Conservation (phyloP, 257 asterid genomes). For the Solanum virginianum region DNA sequence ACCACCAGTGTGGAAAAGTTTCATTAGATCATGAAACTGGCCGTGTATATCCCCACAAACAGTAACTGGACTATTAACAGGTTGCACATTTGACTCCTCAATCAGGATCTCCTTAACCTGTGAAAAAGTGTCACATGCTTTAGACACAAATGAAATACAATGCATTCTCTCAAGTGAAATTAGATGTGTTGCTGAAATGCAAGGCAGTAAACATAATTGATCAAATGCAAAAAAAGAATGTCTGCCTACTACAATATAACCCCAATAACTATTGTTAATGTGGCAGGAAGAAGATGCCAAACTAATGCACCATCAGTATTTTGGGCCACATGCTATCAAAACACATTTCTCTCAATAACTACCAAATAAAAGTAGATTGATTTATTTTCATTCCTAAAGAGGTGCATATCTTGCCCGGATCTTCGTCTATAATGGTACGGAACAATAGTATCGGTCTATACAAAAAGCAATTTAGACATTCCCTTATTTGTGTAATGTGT, state of each 20-base stretch:
- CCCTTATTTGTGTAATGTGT: not conserved
- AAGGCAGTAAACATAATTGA: not conserved
- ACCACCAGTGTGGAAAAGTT: slow-evolving; percentile 98
- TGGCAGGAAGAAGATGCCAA: not conserved
- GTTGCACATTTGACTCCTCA: slow-evolving; percentile 99
- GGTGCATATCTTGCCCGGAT: too few relatives aligned
- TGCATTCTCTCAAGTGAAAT: not conserved
- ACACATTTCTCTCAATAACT: not conserved
- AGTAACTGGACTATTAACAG: slow-evolving; percentile 97
- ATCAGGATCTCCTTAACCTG: slow-evolving; percentile 97
- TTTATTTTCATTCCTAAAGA: too few relatives aligned
- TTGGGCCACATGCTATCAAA: not conserved
- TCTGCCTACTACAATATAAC: not conserved
- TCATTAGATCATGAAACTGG: slow-evolving; percentile 95
- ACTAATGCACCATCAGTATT: not conserved
- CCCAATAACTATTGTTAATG: not conserved
- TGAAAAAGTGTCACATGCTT: not conserved
- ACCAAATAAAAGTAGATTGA: too few relatives aligned
- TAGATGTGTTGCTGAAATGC: not conserved
- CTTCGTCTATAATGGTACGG: too few relatives aligned
- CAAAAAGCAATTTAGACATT: not conserved
- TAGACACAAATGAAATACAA: not conserved
- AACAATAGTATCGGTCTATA: not conserved
- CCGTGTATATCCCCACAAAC: slow-evolving; percentile 99
- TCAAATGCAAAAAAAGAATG: not conserved